Evolutionary conservation across 2,329 filamentous ascomycete genomes (phyloP).

Genomic region (Cladorrhinum sp.): DNA sequence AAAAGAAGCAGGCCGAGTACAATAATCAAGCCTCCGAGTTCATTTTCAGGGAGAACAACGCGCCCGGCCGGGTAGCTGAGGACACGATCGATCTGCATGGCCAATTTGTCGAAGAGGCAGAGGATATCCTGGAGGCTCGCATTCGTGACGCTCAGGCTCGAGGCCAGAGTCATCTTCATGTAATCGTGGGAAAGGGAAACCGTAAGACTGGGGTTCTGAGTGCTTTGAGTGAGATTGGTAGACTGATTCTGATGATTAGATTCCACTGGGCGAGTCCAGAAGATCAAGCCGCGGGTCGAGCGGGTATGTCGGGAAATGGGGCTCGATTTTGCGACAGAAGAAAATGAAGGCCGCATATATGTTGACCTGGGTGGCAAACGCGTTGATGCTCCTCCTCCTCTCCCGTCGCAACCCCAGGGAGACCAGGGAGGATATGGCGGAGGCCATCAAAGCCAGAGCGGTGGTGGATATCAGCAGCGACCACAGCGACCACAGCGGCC

Average conservation of each 20-base stretch:
- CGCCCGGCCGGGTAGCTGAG: slow-evolving; percentile 64
- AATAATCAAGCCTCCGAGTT: slow-evolving; percentile 89
- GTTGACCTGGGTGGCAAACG: slow-evolving; percentile 77
- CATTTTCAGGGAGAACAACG: slow-evolving; percentile 96
- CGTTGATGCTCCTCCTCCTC: slow-evolving; percentile 43
- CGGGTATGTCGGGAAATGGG: slow-evolving; percentile 79
- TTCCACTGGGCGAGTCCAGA: slow-evolving; percentile 75
- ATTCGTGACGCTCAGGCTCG: slow-evolving; percentile 72
- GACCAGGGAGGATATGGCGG: slow-evolving; percentile 38
- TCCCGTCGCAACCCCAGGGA: slow-evolving; percentile 45
- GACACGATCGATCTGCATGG: slow-evolving; percentile 95
- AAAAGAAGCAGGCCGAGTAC: slow-evolving; percentile 78
- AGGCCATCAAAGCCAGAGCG: slow-evolving; percentile 27
- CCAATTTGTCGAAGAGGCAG: slow-evolving; percentile 90
- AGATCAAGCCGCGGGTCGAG: slow-evolving; percentile 94
- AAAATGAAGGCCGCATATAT: slow-evolving; percentile 85
- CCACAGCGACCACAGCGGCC: slow-evolving; percentile 32
- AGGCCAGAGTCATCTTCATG: slow-evolving; percentile 81
- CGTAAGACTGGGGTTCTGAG: slow-evolving; percentile 33
- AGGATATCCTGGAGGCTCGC: slow-evolving; percentile 81
- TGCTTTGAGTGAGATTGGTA: background rate
- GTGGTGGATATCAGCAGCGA: slow-evolving; percentile 27
- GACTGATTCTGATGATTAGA: slow-evolving; percentile 36
- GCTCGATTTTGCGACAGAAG: slow-evolving; percentile 78
- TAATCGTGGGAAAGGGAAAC: slow-evolving; percentile 94